Conservation (phyloP, 2,329 filamentous ascomycete genomes). For the Podosphaera aphanis region DNA sequence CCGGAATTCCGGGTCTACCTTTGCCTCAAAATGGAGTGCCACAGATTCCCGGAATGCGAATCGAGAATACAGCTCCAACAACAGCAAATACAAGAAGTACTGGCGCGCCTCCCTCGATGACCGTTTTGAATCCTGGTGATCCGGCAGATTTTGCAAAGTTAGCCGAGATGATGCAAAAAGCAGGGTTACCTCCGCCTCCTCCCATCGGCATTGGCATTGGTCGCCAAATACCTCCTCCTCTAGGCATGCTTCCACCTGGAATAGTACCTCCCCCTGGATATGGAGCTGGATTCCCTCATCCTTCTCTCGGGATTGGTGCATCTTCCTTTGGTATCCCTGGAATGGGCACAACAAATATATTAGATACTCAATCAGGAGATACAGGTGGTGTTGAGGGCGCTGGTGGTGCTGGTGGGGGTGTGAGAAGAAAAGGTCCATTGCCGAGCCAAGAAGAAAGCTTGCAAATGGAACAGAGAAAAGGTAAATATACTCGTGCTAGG, state of each 20-base stretch:
- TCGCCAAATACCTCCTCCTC: slow-evolving; percentile 18
- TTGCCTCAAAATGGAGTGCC: slow-evolving; percentile 17
- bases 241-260: slow-evolving; percentile 24
- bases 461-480: slow-evolving; percentile 47
- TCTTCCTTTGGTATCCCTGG: slow-evolving; percentile 16
- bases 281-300: slow-evolving; percentile 14
- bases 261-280: slow-evolving; percentile 20
- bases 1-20: slow-evolving; percentile 23
- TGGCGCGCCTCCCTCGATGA: slow-evolving; percentile 22
- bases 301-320: slow-evolving; percentile 19
- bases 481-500: slow-evolving; percentile 30
- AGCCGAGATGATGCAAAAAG: slow-evolving; percentile 40
- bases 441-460: slow-evolving; percentile 70
- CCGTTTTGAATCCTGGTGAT: slow-evolving; percentile 33
- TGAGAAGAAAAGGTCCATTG: slow-evolving; percentile 42
- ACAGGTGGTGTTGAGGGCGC: too few relatives aligned
- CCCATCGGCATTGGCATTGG: slow-evolving; percentile 16
- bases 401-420: slow-evolving; percentile 17
- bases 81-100: slow-evolving; percentile 16
- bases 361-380: slow-evolving; percentile 4
- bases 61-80: slow-evolving; percentile 17
- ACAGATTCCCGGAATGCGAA: slow-evolving; percentile 25
- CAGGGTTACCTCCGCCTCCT: slow-evolving; percentile 36
- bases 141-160: slow-evolving; percentile 37
- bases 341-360: slow-evolving; percentile 6